Conservation (phyloP, 495 filamentous ascomycete genomes). For the Aspergillus hancockii region DNA sequence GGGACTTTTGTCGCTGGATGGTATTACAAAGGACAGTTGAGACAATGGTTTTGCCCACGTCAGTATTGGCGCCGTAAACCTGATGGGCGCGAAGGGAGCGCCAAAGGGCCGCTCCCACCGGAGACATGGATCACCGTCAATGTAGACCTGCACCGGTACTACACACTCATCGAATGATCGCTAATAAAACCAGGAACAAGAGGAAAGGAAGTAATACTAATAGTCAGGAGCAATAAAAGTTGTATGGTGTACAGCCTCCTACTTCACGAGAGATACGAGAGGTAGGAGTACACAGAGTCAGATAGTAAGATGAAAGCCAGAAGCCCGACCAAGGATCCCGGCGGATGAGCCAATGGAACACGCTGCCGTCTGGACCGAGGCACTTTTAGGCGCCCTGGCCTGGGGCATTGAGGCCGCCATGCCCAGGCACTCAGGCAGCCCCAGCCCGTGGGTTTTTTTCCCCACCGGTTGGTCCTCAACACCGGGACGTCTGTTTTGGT, state of each 20-base stretch:
- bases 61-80: slow-evolving; percentile 77
- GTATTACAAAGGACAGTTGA: slow-evolving; percentile 69
- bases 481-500: neutral
- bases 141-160: neutral
- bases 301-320: neutral
- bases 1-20: slow-evolving; percentile 38
- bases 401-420: neutral
- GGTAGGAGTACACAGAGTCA: no score
- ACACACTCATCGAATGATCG: neutral
- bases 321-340: neutral
- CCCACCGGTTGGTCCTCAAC: slow-evolving; percentile 2
- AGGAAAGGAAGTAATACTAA: neutral
- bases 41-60: slow-evolving; percentile 78
- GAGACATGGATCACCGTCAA: slow-evolving; percentile 29
- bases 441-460: neutral
- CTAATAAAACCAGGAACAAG: neutral
- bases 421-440: slow-evolving; percentile 6
- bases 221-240: neutral
- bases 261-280: neutral
- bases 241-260: neutral
- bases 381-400: neutral
- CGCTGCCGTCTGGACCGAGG: neutral
- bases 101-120: slow-evolving; percentile 55
- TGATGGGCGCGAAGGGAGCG: slow-evolving; percentile 64
- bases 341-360: neutral